A percentile compares a stretch with the other conserved stretches of the same genome.
Conservation (phyloP, 2,329 filamentous ascomycete genomes). For the Aspergillus proliferans region DNA sequence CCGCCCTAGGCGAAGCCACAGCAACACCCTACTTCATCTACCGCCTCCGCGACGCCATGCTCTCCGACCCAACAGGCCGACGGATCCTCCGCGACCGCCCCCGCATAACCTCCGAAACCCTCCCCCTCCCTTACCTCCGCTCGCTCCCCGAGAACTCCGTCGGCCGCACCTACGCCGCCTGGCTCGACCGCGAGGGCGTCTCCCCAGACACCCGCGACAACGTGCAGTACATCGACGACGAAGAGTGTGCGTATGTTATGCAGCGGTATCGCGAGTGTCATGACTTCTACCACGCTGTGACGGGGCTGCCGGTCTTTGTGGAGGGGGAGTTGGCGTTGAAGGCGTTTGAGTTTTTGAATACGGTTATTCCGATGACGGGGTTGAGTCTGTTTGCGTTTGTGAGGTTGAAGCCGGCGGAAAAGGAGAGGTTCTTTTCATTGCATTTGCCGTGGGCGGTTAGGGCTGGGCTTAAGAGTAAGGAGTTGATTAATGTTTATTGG, state of each 20-base stretch:
- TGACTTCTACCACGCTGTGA: conserved; percentile 95
- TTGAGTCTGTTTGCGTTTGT: conserved; percentile 69
- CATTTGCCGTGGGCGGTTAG: conserved; percentile 83
- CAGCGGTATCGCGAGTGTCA: conserved; percentile 96
- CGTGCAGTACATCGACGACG: conserved; percentile 88
- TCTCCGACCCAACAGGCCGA: conserved; percentile 72
- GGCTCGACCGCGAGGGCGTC: conserved; percentile 92
- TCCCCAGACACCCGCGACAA: conserved; percentile 77
- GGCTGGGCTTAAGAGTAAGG: conserved; percentile 69
- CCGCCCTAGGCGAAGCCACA: conserved; percentile 87
- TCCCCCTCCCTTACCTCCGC: conserved; percentile 65
- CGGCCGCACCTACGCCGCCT: conserved; percentile 74
- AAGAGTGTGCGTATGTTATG: conserved; percentile 97
- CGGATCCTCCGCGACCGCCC: conserved; percentile 87
- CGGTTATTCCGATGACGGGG: conserved; percentile 88
- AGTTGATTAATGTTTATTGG: conserved; percentile 96
- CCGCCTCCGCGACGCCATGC: conserved; percentile 87
- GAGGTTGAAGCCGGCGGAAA: conserved; percentile 57
- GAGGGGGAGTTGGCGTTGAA: conserved; percentile 98
- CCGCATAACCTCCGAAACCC: conserved; percentile 69
- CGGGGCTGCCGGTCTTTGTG: conserved; percentile 80
- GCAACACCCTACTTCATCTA: conserved; percentile 93
- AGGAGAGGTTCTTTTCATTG: conserved; percentile 56
- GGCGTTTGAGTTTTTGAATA: conserved; percentile 95
- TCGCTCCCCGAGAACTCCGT: conserved; percentile 66